Conservation (phyloP, 257 asterid species). For the Lycium barbarum region DNA sequence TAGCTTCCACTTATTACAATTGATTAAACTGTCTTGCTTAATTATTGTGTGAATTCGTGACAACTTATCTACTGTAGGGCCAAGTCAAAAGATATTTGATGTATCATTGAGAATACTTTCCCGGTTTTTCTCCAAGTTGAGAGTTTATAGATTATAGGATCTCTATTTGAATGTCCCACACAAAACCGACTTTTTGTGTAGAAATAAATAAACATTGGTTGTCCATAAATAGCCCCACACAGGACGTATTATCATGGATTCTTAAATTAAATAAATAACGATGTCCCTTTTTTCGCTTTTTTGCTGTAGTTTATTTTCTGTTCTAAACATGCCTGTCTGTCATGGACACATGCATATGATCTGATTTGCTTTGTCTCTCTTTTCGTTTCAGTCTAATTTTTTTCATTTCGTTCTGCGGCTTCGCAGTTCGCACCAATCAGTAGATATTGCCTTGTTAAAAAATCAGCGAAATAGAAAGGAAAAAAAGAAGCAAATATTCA, state of each 20-base stretch:
- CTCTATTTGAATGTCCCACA: background rate
- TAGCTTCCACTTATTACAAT: constrained; percentile 26
- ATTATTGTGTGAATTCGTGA: background rate
- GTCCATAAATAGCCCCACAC: constrained; percentile 10
- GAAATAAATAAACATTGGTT: background rate
- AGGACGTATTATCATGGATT: background rate
- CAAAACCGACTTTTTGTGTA: background rate
- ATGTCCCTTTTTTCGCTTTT: background rate
- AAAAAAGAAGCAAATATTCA: no score
- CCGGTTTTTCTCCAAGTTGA: constrained; percentile 16
- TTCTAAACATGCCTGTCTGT: background rate
- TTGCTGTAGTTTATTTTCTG: background rate
- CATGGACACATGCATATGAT: background rate
- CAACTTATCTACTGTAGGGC: background rate
- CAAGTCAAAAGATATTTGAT: background rate
- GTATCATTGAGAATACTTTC: background rate
- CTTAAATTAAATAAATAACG: background rate
- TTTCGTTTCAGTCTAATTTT: background rate
- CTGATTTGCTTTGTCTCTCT: background rate
- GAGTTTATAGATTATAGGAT: background rate
- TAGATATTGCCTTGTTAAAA: no score
- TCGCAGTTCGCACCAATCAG: background rate
- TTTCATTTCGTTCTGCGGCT: background rate
- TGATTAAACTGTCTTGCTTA: background rate
- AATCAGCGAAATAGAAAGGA: no score